Percentiles rank a stretch among this genome's conserved stretches.
These are phyloP conservation scores for Cucumis hystrix DNA, from an alignment of 306 rosid genomes.

Conservation along the genomic window DNA sequence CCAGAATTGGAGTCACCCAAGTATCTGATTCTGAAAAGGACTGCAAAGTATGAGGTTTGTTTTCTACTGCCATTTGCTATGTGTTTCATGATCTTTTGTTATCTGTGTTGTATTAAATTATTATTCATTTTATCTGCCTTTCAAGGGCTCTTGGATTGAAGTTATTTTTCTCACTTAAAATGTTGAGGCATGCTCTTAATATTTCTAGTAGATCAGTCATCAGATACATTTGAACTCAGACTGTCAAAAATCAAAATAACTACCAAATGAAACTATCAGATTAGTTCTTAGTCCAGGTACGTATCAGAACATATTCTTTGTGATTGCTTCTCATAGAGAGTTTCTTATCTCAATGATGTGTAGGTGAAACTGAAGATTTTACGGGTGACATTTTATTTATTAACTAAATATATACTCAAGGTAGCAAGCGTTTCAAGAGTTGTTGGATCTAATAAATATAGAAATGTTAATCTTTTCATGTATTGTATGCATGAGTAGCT, in stretches of 20 bases:
- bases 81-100: background rate
- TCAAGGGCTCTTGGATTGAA: background rate
- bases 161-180: background rate
- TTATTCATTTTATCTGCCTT: background rate
- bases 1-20: slow-evolving; percentile 83
- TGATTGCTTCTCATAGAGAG: background rate
- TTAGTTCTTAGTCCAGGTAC: background rate
- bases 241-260: background rate
- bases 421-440: too few species aligned
- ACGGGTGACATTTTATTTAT: too few species aligned
- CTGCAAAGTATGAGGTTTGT: slow-evolving; percentile 65
- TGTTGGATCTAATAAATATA: background rate
- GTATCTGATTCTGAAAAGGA: slow-evolving; percentile 55
- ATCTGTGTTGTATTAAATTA: background rate
- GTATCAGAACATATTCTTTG: background rate
- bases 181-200: background rate
- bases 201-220: background rate
- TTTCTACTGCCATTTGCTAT: background rate
- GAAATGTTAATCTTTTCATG: background rate
- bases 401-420: too few species aligned
- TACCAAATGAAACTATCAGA: background rate
- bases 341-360: background rate
- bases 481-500: background rate
- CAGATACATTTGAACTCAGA: background rate
- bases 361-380: too few species aligned